Conservation (phyloP, 352 stramenopile species). For the Plasmopara muralis region DNA sequence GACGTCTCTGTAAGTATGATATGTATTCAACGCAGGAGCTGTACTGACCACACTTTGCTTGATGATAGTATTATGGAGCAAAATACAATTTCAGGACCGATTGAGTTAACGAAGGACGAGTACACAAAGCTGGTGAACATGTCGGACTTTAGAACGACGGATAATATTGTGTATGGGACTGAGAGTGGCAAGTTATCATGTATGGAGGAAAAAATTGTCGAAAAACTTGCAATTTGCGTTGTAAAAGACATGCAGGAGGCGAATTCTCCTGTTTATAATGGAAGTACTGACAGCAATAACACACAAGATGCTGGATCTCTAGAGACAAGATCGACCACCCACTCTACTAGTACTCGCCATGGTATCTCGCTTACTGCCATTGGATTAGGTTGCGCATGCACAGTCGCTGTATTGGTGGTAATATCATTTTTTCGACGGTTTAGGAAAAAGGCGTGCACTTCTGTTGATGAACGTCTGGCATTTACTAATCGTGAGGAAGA, state of each 20-base stretch:
- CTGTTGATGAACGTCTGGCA: conserved; percentile 27
- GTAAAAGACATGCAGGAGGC: conserved; percentile 12
- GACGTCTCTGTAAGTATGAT: conserved; percentile 20
- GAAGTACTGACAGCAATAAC: conserved; percentile 4
- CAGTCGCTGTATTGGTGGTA: conserved; percentile 24
- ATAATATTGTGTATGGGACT: conserved; percentile 23
- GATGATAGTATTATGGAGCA: conserved; percentile 28
- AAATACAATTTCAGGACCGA: conserved; percentile 29
- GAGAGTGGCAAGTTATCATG: conserved; percentile 16
- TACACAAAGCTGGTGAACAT: conserved; percentile 24
- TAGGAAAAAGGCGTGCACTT: conserved; percentile 31
- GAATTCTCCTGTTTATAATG: conserved; percentile 5
- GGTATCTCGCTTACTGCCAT: conserved; percentile 18
- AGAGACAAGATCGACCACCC: conserved; percentile 14
- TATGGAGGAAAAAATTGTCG: conserved; percentile 22
- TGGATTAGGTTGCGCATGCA: conserved; percentile 17
- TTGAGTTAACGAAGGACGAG: conserved; percentile 29
- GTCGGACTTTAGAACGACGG: conserved; percentile 26
- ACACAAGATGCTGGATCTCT: conserved; percentile 10
- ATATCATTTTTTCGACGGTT: conserved; percentile 35
- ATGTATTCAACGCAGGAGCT: background rate
- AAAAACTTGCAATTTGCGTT: conserved; percentile 29
- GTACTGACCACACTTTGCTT: background rate
- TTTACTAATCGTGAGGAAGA: conserved; percentile 29
- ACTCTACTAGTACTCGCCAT: conserved; percentile 3